Evolutionary conservation across 352 stramenopile species (phyloP).

Genomic region (Thalassiosira livingstoniorum): DNA sequence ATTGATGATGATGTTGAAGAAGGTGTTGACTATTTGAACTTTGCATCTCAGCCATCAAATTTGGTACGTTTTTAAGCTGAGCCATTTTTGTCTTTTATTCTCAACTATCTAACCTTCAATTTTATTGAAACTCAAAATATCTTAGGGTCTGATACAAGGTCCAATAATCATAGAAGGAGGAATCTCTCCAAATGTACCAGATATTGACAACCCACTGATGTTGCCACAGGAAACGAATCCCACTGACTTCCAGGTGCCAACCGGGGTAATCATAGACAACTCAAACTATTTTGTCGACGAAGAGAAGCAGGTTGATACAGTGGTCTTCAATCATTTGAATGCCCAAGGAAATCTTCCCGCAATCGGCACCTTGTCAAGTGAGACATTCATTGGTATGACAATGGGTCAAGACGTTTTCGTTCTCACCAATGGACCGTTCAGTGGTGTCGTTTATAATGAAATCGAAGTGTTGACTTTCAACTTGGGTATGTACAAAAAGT

Average conservation of each 20-base stretch:
- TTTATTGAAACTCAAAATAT: too few species aligned
- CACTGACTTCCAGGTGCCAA: constrained; percentile 2
- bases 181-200: constrained; percentile 33
- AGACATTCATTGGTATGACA: constrained; percentile 46
- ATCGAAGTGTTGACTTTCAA: constrained; percentile 53
- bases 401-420: constrained; percentile 51
- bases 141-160: constrained; percentile 53
- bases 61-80: too few species aligned
- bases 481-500: too few species aligned
- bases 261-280: constrained; percentile 34
- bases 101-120: too few species aligned
- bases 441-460: constrained; percentile 45
- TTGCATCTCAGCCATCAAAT: constrained; percentile 58
- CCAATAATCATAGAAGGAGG: constrained; percentile 45
- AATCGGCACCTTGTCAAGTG: constrained; percentile 32
- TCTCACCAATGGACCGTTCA: constrained; percentile 12
- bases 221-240: constrained; percentile 47
- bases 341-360: constrained; percentile 32
- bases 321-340: constrained; percentile 60
- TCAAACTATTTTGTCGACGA: constrained; percentile 32
- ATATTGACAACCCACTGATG: constrained; percentile 38
- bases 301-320: constrained; percentile 50
- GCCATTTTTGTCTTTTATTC: too few species aligned
- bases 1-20: constrained; percentile 53
- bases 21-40: constrained; percentile 56